Base-by-base conservation (phyloP, 768 basidiomycete species). In the Cantharellus anzutake region DNA sequence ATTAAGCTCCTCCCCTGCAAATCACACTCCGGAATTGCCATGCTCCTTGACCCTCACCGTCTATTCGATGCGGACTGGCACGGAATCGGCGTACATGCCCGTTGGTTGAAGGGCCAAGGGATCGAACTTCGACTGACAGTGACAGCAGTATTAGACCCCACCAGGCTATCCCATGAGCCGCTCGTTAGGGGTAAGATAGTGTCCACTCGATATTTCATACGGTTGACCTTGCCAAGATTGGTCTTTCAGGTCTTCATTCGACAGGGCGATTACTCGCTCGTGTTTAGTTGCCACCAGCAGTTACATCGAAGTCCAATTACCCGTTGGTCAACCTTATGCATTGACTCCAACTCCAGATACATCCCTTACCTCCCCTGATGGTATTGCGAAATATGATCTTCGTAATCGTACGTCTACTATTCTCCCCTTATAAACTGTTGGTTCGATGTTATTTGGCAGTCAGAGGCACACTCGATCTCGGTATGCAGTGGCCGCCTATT, bases 1-100 rank as follows among this genome's bases (percentile, higher is more conserved):
- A 76, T 97, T 60, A 91, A 94, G 68, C 80, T 97, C 5, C 73
- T 98, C 1, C 96, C 96, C 0, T 98, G 94, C 74, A 89, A 96
- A 67, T 81, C 86, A 3, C 73, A 77, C 20, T 89, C 92, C 0
- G 93, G 96, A 7, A 76, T 97, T 29, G 86, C 90, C 0, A 74
- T 71, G 14, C 75, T 97, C 34, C 73, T 98, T 51, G 88, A 92
- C 66, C 86, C 90, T 0, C 88, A 94, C 64, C 77, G 75, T 2
- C 71, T 94, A 2, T 92, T 97, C 65, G 87, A 90, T 64, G 86
- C 88, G 3, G 83, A 90, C 65, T 96, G 89, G 86, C 90, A 94
- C 66, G 86, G 87, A 0, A 79, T 97, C 67, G 79, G 83, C 4
- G 73, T 94, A 1, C 84, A 90, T 67, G 86, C 89, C 2, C 69